Base-by-base conservation (phyloP, 2,329 filamentous ascomycete species). In the Mycosphaerella sp. region DNA sequence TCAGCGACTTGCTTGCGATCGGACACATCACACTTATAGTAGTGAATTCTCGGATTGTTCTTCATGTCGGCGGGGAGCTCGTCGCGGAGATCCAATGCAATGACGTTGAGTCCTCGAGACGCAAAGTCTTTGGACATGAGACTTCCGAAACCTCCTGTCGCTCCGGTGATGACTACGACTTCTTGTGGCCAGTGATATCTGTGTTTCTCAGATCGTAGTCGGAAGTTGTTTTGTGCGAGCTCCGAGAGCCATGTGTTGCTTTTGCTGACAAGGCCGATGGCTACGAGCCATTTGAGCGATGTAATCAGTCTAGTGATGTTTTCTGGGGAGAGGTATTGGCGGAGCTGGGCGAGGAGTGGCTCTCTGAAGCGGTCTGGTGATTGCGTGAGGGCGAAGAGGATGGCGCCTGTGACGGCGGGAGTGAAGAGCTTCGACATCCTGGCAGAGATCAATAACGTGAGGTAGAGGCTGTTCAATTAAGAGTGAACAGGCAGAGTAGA, bases 1-100 rank as follows among this genome's bases (percentile, higher is more conserved):
- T 67, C 63, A 14, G 70, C 66, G 2, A 81, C 73, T 0, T 73
- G 73, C 5, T 73, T 67, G 13, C 72, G 62, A 1, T 71, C 71
- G 1, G 75, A 75, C 52, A 78, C 71, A 56, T 79, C 75, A 64
- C 74, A 76, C 52, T 68, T 65, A 62, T 64, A 70, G 58, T 66
- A 71, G 61, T 56, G 60, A 58, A 67, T 62, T 44, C 64, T 64
- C 16, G 56, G 57, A 55, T 68, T 59, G 43, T 61, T 58, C 39
- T 65, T 55, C 36, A 70, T 50, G 18, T 66, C 62, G 9, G 60
- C 54, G 16, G 68, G 68, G 10, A 67, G 58, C 10, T 65, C 62
- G 48, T 64, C 64, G 21, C 69, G 57, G 28, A 67, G 55, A 54
- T 73, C 71, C 14, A 72, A 52, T 7, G 69, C 64, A 14, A 69